Conservation (phyloP, 208 protist genomes). For the Sergeia podlipaevii region DNA sequence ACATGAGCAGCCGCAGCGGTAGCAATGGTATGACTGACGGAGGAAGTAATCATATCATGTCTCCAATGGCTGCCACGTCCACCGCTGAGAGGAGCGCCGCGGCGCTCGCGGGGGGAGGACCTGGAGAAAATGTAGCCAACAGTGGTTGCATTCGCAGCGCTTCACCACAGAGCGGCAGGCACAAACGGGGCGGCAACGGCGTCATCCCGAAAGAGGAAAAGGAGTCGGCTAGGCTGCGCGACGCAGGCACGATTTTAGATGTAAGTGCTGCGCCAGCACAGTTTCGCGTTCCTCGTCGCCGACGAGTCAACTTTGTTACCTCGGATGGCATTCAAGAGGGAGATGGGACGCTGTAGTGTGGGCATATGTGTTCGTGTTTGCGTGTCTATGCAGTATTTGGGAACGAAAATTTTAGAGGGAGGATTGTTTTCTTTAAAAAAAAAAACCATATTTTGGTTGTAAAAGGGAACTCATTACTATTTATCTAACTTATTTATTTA, state of each 20-base stretch:
- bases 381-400: too few species aligned
- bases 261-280: slow-evolving; percentile 22
- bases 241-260: slow-evolving; percentile 29
- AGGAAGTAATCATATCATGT: neutral
- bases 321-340: too few species aligned
- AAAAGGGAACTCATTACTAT: neutral
- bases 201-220: neutral
- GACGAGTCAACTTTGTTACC: slow-evolving; percentile 34
- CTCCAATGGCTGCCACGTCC: too few species aligned
- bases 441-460: neutral
- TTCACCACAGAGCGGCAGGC: neutral
- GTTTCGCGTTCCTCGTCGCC: slow-evolving; percentile 38
- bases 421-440: slow-evolving; percentile 1
- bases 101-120: neutral
- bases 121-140: slow-evolving; percentile 5
- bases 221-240: slow-evolving; percentile 10
- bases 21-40: slow-evolving; percentile 5
- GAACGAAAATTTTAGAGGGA: too few species aligned
- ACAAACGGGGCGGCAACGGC: neutral
- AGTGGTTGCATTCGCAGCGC: neutral
- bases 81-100: neutral
- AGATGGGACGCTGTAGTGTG: too few species aligned
- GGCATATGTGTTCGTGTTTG: too few species aligned
- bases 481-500: neutral
- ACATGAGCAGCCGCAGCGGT: slow-evolving; percentile 9